These are phyloP conservation scores for Chloranthus sessilifolius DNA, from an alignment of 164 flowering plant species.

Conservation along the genomic window DNA sequence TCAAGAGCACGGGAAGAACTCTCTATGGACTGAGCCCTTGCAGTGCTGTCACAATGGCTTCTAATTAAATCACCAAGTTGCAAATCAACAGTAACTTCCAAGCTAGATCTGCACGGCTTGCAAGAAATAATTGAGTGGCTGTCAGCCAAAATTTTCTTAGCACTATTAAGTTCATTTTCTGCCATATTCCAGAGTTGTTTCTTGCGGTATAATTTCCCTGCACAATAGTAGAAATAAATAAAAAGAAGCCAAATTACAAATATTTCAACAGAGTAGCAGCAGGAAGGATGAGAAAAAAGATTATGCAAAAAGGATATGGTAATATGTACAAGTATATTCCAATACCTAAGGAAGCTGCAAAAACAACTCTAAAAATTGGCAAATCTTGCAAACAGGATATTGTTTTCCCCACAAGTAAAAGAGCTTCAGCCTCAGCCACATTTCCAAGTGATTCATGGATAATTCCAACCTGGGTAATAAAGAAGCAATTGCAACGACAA, in stretches of 20 bases:
- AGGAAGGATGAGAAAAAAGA: background rate
- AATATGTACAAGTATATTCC: background rate
- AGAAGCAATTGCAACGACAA: background rate
- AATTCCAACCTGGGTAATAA: slow-evolving; percentile 51
- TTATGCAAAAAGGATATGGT: background rate
- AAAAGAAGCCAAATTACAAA: slow-evolving; percentile 1
- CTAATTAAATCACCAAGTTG: slow-evolving; percentile 24
- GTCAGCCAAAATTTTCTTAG: slow-evolving; percentile 18
- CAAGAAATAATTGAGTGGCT: slow-evolving; percentile 13
- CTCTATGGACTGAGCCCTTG: slow-evolving; percentile 2
- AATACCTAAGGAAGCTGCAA: slow-evolving; percentile 71
- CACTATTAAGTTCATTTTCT: slow-evolving; percentile 21
- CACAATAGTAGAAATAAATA: slow-evolving; percentile 1
- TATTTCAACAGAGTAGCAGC: background rate
- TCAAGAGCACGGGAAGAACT: slow-evolving; percentile 10
- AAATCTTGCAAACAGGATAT: slow-evolving; percentile 54
- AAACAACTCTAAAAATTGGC: slow-evolving; percentile 54
- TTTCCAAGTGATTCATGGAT: slow-evolving; percentile 75
- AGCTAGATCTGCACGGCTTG: slow-evolving; percentile 22
- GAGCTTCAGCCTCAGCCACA: slow-evolving; percentile 67
- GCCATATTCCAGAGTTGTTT: slow-evolving; percentile 27
- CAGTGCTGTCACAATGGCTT: slow-evolving; percentile 3
- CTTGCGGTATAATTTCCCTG: slow-evolving; percentile 27
- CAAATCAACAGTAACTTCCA: slow-evolving; percentile 22
- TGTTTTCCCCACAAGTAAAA: slow-evolving; percentile 58